A percentile compares a stretch with the other conserved stretches of the same genome.
Evolutionary conservation across 345 rosid genomes (phyloP).

Genomic region (Reutealis trisperma): DNA sequence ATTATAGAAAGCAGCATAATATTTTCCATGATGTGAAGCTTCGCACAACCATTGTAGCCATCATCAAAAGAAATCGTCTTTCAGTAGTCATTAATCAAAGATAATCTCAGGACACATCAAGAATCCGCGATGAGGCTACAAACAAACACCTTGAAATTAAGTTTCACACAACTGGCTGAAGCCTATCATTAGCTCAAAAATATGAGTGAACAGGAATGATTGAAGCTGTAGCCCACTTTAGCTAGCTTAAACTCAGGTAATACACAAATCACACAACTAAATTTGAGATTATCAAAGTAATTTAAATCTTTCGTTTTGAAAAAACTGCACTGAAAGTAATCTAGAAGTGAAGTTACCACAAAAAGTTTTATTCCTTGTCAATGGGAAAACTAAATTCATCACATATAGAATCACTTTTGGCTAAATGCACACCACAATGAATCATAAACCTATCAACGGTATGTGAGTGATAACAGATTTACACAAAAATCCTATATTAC

Average conservation of each 20-base stretch:
- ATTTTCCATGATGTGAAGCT: too few species aligned
- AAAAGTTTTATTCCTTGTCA: conserved; percentile 46
- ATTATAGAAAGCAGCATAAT: too few species aligned
- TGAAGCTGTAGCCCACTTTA: neutral
- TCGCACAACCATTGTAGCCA: too few species aligned
- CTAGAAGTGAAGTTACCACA: conserved; percentile 14
- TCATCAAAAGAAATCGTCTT: neutral
- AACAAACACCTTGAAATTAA: neutral
- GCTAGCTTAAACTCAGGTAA: neutral
- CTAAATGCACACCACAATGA: conserved; percentile 50
- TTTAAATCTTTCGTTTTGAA: conserved; percentile 1
- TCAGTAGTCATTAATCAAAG: neutral
- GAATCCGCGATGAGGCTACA: too few species aligned
- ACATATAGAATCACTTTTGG: conserved; percentile 42
- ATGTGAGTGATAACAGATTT: conserved; percentile 27
- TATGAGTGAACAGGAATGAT: neutral
- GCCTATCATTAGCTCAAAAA: neutral
- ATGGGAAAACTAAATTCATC: conserved; percentile 48
- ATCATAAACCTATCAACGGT: conserved; percentile 42
- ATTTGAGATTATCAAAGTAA: neutral
- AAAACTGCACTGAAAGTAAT: conserved; percentile 9
- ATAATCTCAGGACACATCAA: neutral
- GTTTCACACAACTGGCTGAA: neutral
- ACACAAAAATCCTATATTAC: conserved; percentile 44
- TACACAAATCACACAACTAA: neutral